A percentile compares a stretch with the other conserved stretches of the same genome.
Evolutionary conservation across 2,329 filamentous ascomycete genomes (phyloP).

Genomic region (Pseudogymnoascus sp.): DNA sequence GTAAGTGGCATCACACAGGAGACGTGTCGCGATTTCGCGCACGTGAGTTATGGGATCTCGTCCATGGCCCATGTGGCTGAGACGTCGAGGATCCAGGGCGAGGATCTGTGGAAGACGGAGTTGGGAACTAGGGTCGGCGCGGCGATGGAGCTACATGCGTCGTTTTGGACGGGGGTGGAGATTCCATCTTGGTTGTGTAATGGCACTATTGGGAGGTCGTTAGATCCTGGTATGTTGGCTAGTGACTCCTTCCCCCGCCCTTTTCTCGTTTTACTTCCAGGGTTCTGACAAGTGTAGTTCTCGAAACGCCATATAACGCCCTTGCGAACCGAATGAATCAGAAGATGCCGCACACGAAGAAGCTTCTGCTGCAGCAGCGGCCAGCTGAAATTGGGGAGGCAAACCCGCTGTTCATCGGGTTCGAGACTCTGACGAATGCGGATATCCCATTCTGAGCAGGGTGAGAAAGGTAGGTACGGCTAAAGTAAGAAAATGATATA

Average conservation of each 20-base stretch:
- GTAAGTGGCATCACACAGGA: conserved; percentile 21
- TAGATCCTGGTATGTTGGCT: conserved; percentile 10
- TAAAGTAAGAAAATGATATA: no score
- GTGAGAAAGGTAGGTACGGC: no score
- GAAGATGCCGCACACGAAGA: conserved; percentile 20
- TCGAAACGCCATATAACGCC: conserved; percentile 24
- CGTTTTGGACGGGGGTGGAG: not conserved
- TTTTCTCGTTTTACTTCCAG: not conserved
- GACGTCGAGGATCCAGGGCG: conserved; percentile 24
- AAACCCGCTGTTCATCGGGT: conserved; percentile 14
- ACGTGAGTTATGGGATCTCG: conserved; percentile 23
- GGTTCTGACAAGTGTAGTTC: conserved; percentile 13
- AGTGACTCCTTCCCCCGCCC: not conserved
- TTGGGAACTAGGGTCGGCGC: conserved; percentile 19
- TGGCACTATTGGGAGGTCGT: conserved; percentile 13
- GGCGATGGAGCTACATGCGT: conserved; percentile 13
- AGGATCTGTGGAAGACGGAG: conserved; percentile 20
- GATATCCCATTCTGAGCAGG: not conserved
- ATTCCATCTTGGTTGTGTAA: conserved; percentile 20
- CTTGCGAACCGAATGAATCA: conserved; percentile 17
- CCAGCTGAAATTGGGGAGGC: conserved; percentile 15
- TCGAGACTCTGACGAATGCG: conserved; percentile 12
- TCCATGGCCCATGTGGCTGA: conserved; percentile 25
- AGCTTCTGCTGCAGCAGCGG: conserved; percentile 15
- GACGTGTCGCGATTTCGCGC: conserved; percentile 25